phyloP scores from a whole-genome alignment of 352 stramenopile species.

The Phytophthora multivora region DNA sequence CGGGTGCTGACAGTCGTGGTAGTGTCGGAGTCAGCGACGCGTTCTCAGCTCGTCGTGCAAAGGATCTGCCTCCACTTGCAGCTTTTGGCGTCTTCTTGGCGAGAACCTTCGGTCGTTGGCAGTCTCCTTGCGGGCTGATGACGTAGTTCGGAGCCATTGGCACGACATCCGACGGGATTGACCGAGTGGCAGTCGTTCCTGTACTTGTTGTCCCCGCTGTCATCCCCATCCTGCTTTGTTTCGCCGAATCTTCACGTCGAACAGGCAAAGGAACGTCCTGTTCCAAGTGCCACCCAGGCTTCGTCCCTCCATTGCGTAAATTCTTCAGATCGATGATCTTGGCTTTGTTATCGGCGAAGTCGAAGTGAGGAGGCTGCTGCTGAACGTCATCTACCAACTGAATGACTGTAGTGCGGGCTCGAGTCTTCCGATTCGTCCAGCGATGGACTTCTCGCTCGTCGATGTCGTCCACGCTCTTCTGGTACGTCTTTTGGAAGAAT shows the following conservation, averaged over 20 bases:
- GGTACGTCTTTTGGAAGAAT: slow-evolving; percentile 50
- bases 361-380: slow-evolving; percentile 13
- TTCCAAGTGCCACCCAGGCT: slow-evolving; percentile 16
- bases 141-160: slow-evolving; percentile 14
- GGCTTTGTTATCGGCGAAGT: slow-evolving; percentile 12
- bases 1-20: slow-evolving; percentile 28
- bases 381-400: slow-evolving; percentile 30
- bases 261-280: neutral
- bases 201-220: slow-evolving; percentile 24
- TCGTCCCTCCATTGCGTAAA: slow-evolving; percentile 18
- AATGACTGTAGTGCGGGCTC: slow-evolving; percentile 38
- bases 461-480: slow-evolving; percentile 23
- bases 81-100: slow-evolving; percentile 7
- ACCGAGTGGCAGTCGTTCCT: slow-evolving; percentile 26
- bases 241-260: slow-evolving; percentile 13
- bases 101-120: slow-evolving; percentile 2
- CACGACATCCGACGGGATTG: slow-evolving; percentile 23
- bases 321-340: slow-evolving; percentile 45
- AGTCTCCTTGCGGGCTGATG: slow-evolving; percentile 10
- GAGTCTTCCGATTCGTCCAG: slow-evolving; percentile 26
- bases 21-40: slow-evolving; percentile 31
- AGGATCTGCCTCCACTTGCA: slow-evolving; percentile 3
- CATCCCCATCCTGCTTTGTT: slow-evolving; percentile 15
- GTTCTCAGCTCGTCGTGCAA: slow-evolving; percentile 25
- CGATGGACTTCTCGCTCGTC: slow-evolving; percentile 26